A percentile compares a stretch with the other conserved stretches of the same genome.
phyloP scores from a whole-genome alignment of 1,284 basidiomycete species.

The Moesziomyces sp. region DNA sequence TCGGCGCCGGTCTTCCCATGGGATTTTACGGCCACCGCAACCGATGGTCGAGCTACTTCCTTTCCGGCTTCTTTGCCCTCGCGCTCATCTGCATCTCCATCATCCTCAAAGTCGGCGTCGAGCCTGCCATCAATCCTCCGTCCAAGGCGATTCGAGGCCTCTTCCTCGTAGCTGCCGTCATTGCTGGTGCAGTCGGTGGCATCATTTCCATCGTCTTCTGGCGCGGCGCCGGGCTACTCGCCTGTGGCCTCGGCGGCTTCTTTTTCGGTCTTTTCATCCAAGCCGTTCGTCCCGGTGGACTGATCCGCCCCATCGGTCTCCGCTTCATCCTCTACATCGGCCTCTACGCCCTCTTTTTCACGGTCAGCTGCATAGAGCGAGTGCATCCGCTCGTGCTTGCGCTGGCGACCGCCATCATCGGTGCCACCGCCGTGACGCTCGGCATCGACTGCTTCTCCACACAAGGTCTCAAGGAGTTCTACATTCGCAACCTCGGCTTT shows the following conservation, averaged over 20 bases:
- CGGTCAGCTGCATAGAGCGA: conserved; percentile 44
- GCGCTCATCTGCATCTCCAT: conserved; percentile 86
- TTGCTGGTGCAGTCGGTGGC: conserved; percentile 85
- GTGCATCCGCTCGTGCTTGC: conserved; percentile 54
- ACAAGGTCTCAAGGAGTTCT: conserved; percentile 88
- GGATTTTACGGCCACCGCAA: conserved; percentile 81
- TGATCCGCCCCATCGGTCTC: conserved; percentile 79
- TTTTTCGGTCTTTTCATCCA: conserved; percentile 87
- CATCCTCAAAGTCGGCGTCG: conserved; percentile 87
- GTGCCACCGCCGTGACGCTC: conserved; percentile 89
- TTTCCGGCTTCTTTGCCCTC: conserved; percentile 85
- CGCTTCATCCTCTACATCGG: conserved; percentile 90
- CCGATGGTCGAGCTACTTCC: conserved; percentile 49
- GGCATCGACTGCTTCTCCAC: conserved; percentile 85
- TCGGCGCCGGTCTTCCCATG: conserved; percentile 86
- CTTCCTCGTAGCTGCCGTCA: conserved; percentile 83
- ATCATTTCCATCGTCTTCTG: conserved; percentile 71
- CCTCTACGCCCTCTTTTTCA: conserved; percentile 63
- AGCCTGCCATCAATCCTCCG: conserved; percentile 83
- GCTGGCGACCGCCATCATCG: conserved; percentile 84
- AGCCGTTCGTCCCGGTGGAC: conserved; percentile 81
- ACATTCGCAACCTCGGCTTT: conserved; percentile 93
- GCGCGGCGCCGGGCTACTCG: conserved; percentile 42
- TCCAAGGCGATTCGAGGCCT: conserved; percentile 81
- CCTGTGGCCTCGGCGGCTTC: conserved; percentile 79